A percentile compares a stretch with the other conserved stretches of the same genome.
Conservation (phyloP, 2,329 filamentous ascomycete species). For the Trichoderma atroviride region DNA sequence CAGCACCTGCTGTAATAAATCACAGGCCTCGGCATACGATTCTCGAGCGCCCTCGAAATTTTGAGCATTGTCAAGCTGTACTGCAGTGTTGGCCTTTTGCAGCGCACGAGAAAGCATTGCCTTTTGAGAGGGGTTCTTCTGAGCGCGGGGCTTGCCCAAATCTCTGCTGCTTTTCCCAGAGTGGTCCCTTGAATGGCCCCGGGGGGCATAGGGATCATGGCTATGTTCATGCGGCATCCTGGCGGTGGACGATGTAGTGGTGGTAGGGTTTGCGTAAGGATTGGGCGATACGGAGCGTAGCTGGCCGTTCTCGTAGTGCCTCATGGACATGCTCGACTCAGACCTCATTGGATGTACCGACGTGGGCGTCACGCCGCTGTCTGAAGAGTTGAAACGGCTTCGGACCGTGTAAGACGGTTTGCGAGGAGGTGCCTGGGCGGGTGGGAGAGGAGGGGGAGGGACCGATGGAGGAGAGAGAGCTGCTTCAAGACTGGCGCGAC, state of each 20-base stretch:
- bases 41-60: conserved; percentile 90
- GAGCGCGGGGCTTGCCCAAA: conserved; percentile 32
- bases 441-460: conserved; percentile 27
- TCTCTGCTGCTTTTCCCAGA: conserved; percentile 42
- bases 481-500: conserved; percentile 51
- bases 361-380: conserved; percentile 11
- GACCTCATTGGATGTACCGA: conserved; percentile 2
- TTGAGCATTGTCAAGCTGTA: conserved; percentile 92
- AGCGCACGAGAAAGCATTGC: conserved; percentile 95
- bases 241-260: conserved; percentile 22
- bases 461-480: conserved; percentile 39
- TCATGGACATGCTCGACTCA: conserved; percentile 25
- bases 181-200: conserved; percentile 39
- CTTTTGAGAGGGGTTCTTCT: conserved; percentile 75
- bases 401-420: conserved; percentile 39
- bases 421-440: conserved; percentile 39
- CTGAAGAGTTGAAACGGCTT: background rate
- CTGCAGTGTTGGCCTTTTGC: conserved; percentile 93
- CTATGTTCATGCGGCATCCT: conserved; percentile 40
- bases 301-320: conserved; percentile 22
- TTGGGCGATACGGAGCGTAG: conserved; percentile 29
- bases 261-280: conserved; percentile 12
- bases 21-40: conserved; percentile 89
- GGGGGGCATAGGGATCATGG: conserved; percentile 36
- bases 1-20: conserved; percentile 85